phyloP scores from a whole-genome alignment of 495 filamentous ascomycete species.

The Tuber aestivum region DNA sequence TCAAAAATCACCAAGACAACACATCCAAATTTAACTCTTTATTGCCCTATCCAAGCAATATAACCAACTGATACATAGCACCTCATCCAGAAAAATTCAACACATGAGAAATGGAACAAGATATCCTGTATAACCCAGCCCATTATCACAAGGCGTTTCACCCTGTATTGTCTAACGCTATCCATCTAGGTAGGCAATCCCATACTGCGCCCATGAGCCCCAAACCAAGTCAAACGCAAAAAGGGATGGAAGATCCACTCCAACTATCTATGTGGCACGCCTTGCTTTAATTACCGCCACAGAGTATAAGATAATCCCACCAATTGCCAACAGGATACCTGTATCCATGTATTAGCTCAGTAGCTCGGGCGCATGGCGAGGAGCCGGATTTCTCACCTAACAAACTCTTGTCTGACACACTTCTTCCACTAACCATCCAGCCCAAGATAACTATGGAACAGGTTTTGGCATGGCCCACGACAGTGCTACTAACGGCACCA shows the following conservation, averaged over 20 bases:
- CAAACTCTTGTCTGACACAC: slow-evolving; percentile 51
- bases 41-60: background rate
- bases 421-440: slow-evolving; percentile 52
- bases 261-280: background rate
- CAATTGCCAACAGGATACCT: slow-evolving; percentile 50
- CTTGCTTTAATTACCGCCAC: slow-evolving; percentile 16
- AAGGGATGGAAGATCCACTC: background rate
- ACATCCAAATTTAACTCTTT: background rate
- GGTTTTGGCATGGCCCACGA: slow-evolving; percentile 63
- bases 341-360: slow-evolving; percentile 6
- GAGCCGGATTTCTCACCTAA: slow-evolving; percentile 44
- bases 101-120: background rate
- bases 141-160: background rate
- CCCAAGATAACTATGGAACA: slow-evolving; percentile 56
- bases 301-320: slow-evolving; percentile 52
- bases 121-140: background rate
- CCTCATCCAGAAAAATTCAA: background rate
- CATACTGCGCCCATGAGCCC: background rate
- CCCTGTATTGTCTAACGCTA: background rate
- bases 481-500: slow-evolving; percentile 64
- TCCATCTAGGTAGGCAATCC: background rate
- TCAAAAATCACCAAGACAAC: background rate
- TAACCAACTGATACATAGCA: slow-evolving; percentile 1
- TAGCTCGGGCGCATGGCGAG: slow-evolving; percentile 2
- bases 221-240: background rate